phyloP scores from a whole-genome alignment of 1,284 basidiomycete genomes.

The Wallemia mellicola region DNA sequence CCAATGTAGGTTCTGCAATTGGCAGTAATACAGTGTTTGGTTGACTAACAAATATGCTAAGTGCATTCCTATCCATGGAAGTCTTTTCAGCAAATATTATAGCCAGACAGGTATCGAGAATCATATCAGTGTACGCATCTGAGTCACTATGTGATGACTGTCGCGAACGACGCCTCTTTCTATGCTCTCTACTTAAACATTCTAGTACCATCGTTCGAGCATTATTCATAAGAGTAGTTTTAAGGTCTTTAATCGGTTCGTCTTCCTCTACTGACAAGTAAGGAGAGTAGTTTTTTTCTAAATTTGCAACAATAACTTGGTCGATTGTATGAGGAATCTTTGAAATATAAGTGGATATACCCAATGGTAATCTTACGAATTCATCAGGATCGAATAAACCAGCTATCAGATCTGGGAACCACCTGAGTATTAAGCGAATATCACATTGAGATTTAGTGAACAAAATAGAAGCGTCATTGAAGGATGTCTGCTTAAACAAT shows the following conservation, averaged over 20 bases:
- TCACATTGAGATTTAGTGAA: not conserved
- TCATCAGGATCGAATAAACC: not conserved
- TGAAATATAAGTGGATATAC: not conserved
- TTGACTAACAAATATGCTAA: not conserved
- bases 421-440: not conserved
- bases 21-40: not conserved
- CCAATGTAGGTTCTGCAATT: not conserved
- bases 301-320: not conserved
- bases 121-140: not conserved
- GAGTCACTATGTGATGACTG: not conserved
- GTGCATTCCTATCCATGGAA: not conserved
- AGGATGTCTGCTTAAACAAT: not conserved
- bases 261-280: not conserved
- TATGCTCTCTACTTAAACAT: not conserved
- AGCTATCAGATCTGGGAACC: not conserved
- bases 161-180: not conserved
- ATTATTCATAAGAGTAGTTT: not conserved
- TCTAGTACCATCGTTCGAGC: not conserved
- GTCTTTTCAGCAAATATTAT: not conserved
- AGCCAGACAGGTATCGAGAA: not conserved
- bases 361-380: not conserved
- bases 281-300: not conserved
- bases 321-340: not conserved
- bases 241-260: not conserved
- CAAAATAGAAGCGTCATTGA: not conserved